Evolutionary conservation across 148 eudicot genomes (phyloP), one percentile per base, ranked within the genome.

Genomic region (Rhododendron ferrugineum): DNA sequence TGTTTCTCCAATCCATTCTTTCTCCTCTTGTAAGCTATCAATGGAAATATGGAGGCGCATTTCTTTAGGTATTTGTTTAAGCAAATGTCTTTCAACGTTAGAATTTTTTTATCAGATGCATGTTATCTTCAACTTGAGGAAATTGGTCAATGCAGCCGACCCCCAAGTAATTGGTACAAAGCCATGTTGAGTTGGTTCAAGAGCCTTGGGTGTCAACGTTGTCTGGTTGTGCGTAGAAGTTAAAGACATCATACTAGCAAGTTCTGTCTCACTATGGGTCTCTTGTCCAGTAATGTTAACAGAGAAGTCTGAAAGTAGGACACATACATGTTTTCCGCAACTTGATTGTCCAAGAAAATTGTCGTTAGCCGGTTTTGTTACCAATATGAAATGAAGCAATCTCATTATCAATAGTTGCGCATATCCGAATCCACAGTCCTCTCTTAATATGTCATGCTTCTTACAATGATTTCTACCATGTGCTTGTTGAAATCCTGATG

Each of bases 41-140:
- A 54, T 32, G 42, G 68, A 30, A 10, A 22, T 52, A 32, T 81
- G 32, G 47, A 89, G 73, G 82, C 64, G 37, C 37, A 78, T 79
- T 30, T n/a, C 76, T 50, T 83, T 60, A 11, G 18, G 28, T 26
- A 56, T n/a, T 8, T 85, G 30, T 37, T 62, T 28, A 37, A 18
- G 34, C 11, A 77, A 23, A 22, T 75, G 79, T 36, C 47, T 77
- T 77, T 23, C 11, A 74, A 76, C 3, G 1, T 15, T 1, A 77
- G 0, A 23, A 10, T 0, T 42, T 44, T 20, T 40, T 26, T 5
- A 52, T 78, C 58, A 47, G 56, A 14, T 78, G 56, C 30, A 26
- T 78, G 32, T 46, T 44, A 2, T 46, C 34, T n/a, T 44, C 15
- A 44, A 78, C 32, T 77, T 11, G 32, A n/a, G 28, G 2, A n/a